Evolutionary conservation across 2,329 filamentous ascomycete genomes (phyloP), one percentile per base, ranked within the genome.

Genomic region (Botryosphaeria dothidea): DNA sequence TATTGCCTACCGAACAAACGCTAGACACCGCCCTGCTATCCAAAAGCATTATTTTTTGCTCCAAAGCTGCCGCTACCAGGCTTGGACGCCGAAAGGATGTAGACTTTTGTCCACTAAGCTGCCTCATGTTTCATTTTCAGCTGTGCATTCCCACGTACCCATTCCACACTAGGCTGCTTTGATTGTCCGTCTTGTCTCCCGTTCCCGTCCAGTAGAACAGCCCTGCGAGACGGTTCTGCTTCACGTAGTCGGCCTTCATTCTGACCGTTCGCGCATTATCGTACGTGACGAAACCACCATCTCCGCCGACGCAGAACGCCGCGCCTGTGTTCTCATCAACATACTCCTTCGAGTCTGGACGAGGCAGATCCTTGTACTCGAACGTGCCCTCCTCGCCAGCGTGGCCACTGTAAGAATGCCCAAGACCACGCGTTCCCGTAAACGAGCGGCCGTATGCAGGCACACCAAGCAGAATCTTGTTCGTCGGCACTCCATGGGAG

Each of bases 171-270:
- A 91, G 71, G 71, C 88, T 90, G 68, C 84, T 78, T 8, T 75
- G 69, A 45, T 77, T 72, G 5, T 70, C 85, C 45, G 78, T 74
- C 7, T 85, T 84, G 79, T 95, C 92, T 3, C 86, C 87, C 15
- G 90, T 89, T n/a, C 88, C 90, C 62, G 90, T 88, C 90, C 90
- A 93, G 77, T 93, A 95, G 75, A 93, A 94, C 8, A 95, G 78
- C 0, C 92, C 92, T 29, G 88, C 91, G 19, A 95, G 80, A 29
- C 85, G 85, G 70, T 89, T 88, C 70, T 90, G 85, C 71, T 87
- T 89, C 75, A 88, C 91, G 74, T 89, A 94, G 6, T 82, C 80
- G 1, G 90, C 92, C 79, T 95, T 95, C 75, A 88, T 85, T 76
- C 85, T 84, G 36, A 94, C 91, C 2, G 91, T 93, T 48, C 89